Percentiles rank a stretch among this genome's conserved stretches.
These are phyloP conservation scores for Cutaneotrichosporon curvatum DNA, from an alignment of 1,284 basidiomycete species.

Conservation along the genomic window DNA sequence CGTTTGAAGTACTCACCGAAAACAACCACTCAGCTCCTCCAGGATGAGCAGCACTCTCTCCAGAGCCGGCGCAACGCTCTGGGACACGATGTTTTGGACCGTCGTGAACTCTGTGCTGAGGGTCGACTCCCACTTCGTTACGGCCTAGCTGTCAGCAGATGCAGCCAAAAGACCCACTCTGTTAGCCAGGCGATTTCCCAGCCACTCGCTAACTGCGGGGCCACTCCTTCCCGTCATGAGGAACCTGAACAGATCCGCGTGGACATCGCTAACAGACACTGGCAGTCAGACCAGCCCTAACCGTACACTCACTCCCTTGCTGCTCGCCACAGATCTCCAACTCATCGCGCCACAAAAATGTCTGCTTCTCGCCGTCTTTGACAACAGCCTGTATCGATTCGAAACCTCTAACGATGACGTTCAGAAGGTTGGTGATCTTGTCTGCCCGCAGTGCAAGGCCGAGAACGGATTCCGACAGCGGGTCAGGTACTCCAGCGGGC, in stretches of 20 bases:
- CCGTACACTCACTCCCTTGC: conserved; percentile 20
- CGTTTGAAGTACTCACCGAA: background rate
- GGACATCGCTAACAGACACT: conserved; percentile 30
- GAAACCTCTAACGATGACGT: conserved; percentile 30
- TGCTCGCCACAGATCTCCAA: conserved; percentile 37
- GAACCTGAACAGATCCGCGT: conserved; percentile 39
- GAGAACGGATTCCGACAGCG: conserved; percentile 5
- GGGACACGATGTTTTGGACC: conserved; percentile 29
- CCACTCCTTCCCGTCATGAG: conserved; percentile 36
- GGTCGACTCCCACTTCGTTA: conserved; percentile 39
- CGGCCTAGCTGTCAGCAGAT: conserved; percentile 20
- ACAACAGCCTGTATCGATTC: conserved; percentile 26
- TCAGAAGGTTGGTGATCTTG: conserved; percentile 19
- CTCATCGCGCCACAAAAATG: conserved; percentile 40
- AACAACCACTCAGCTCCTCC: conserved; percentile 35
- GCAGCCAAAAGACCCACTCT: conserved; percentile 18
- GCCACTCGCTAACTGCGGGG: conserved; percentile 36
- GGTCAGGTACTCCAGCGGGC: background rate
- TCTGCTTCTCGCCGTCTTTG: conserved; percentile 38
- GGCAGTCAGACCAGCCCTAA: background rate
- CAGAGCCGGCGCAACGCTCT: conserved; percentile 35
- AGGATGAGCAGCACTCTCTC: conserved; percentile 36
- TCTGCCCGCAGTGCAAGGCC: conserved; percentile 25
- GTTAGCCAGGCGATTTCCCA: conserved; percentile 39
- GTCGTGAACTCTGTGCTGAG: conserved; percentile 25